These are phyloP conservation scores for Cordyceps sp. DNA, from an alignment of 2,329 filamentous ascomycete genomes.

Conservation along the genomic window DNA sequence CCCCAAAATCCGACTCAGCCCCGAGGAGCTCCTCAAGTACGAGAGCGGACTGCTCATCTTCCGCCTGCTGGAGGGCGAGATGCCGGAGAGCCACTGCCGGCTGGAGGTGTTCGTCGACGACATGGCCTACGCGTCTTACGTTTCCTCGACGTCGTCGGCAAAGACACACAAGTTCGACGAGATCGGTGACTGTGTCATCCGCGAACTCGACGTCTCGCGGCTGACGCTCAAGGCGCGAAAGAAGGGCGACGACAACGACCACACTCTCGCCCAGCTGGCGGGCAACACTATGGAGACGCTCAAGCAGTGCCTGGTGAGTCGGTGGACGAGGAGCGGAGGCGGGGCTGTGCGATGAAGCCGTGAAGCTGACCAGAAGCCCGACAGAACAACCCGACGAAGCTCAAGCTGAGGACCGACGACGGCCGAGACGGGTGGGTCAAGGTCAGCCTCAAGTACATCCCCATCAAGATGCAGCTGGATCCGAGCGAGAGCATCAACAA, in stretches of 20 bases:
- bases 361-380: too few relatives aligned
- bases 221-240: constrained; percentile 78
- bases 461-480: constrained; percentile 84
- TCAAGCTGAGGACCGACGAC: constrained; percentile 64
- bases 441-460: constrained; percentile 87
- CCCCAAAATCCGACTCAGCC: constrained; percentile 62
- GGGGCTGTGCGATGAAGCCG: too few relatives aligned
- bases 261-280: constrained; percentile 64
- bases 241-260: constrained; percentile 59
- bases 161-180: constrained; percentile 67
- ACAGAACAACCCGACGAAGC: constrained; percentile 74
- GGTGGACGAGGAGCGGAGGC: not conserved
- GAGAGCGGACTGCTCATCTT: constrained; percentile 91
- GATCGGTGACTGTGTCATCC: constrained; percentile 87
- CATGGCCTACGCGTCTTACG: constrained; percentile 79
- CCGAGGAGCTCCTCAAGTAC: constrained; percentile 68
- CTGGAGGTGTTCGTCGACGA: constrained; percentile 90
- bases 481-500: constrained; percentile 98
- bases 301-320: constrained; percentile 65
- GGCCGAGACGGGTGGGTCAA: constrained; percentile 66
- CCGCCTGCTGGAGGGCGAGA: constrained; percentile 77
- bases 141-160: constrained; percentile 57
- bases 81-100: constrained; percentile 58
- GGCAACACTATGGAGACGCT: constrained; percentile 78
- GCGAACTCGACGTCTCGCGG: constrained; percentile 91